These are phyloP conservation scores for Alternaria longipes DNA, from an alignment of 2,329 filamentous ascomycete genomes.

Conservation along the genomic window DNA sequence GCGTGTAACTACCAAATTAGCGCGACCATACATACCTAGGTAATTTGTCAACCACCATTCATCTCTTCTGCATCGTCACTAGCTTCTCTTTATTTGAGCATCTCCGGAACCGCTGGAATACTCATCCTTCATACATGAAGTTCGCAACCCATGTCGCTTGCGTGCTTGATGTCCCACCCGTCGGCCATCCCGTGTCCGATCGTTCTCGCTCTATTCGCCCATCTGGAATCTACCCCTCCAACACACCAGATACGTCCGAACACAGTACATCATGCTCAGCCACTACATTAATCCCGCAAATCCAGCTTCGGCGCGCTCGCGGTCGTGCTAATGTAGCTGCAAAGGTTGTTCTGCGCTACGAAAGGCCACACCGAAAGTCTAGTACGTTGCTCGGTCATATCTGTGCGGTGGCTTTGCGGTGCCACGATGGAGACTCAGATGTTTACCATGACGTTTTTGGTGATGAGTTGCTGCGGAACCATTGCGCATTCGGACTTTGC, in stretches of 20 bases:
- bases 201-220: slow-evolving; percentile 1
- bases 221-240: background rate
- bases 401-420: slow-evolving; percentile 3
- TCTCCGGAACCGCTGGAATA: background rate
- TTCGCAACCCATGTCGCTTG: background rate
- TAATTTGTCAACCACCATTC: too few species aligned
- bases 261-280: background rate
- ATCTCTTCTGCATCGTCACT: background rate
- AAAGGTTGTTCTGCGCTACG: background rate
- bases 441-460: slow-evolving; percentile 1
- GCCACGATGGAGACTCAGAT: background rate
- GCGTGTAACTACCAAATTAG: background rate
- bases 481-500: slow-evolving; percentile 3
- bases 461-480: background rate
- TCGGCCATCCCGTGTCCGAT: slow-evolving; percentile 6
- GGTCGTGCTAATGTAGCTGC: background rate
- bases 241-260: background rate
- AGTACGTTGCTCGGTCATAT: background rate
- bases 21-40: background rate
- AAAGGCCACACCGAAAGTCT: background rate
- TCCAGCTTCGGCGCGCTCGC: background rate
- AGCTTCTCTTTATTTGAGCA: background rate
- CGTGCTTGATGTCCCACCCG: background rate
- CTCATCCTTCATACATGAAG: background rate
- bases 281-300: slow-evolving; percentile 1